Evolutionary conservation across 2,329 filamentous ascomycete genomes (phyloP), one percentile per base, ranked within the genome.

Genomic region (Cladophialophora exuberans): DNA sequence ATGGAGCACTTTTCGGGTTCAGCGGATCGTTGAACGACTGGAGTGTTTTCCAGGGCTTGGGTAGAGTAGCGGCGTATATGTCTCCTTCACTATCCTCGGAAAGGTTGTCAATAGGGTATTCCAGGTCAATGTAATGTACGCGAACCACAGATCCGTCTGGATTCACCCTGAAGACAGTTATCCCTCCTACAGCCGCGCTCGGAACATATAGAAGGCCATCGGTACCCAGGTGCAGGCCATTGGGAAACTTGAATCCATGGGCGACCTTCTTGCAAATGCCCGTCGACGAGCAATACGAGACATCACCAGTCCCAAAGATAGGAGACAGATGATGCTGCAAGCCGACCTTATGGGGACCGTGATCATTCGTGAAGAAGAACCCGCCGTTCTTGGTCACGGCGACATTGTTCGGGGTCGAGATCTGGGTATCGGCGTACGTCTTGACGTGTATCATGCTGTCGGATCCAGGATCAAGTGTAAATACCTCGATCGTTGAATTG

Each of bases 311-410:
- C 15, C 42, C 58, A 9, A 62, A 36, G 20, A 52, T 7, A 4
- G 44, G n/a, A 33, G 55, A 43, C 62, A 52, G 17, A 69, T 22
- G 9, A 58, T 49, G 35, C 68, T 65, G 45, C 57, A 48, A 41
- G 53, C 43, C 55, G 62, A 63, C 59, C 58, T 73, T 73, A 4
- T 62, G 52, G 2, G 22, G 46, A 33, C 65, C 66, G 26, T 72
- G 69, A 39, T 72, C 70, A 56, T 73, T 73, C 2, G 70, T 70
- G 39, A 72, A 65, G n/a, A 70, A 61, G 48, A 73, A 72, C 1
- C 65, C 65, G 33, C 71, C 62, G 47, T 69, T 67, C 10, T 56
- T 62, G 1, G 66, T 63, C 56, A 70, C 69, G 5, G 68, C 67
- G n/a, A 72, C 54, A 17, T 66, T 62, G 57, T 74, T 74, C 6